Evolutionary conservation across 2,329 filamentous ascomycete genomes (phyloP).

Genomic region (Colletotrichum horii): DNA sequence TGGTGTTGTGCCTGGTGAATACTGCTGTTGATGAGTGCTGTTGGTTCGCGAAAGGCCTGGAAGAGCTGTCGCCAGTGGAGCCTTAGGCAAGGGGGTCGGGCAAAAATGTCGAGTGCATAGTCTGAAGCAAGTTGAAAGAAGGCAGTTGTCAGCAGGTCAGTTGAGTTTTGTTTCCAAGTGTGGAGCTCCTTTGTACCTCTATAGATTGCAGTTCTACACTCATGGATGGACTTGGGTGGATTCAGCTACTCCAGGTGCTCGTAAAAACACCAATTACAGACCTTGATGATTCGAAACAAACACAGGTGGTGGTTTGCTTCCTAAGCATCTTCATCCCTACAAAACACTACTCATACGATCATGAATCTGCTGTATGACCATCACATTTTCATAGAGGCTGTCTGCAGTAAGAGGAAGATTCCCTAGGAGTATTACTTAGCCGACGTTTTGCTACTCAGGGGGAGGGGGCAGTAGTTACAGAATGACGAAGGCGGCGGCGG

Average conservation of each 20-base stretch:
- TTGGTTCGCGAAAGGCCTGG: too few species aligned
- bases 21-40: neutral
- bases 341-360: neutral
- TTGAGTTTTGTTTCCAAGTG: neutral
- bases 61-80: too few species aligned
- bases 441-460: neutral
- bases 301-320: too few species aligned
- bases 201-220: too few species aligned
- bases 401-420: neutral
- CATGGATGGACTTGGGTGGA: too few species aligned
- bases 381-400: neutral
- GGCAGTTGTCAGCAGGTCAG: neutral
- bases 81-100: neutral
- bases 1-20: neutral
- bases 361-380: neutral
- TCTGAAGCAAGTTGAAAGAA: neutral
- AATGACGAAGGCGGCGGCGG: neutral
- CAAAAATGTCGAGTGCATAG: neutral
- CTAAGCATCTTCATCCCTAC: too few species aligned
- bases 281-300: too few species aligned
- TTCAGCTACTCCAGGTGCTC: too few species aligned
- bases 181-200: neutral
- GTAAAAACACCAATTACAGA: too few species aligned
- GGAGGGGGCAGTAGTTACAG: neutral
- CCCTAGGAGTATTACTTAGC: neutral